Conservation (phyloP, 352 stramenopile genomes). For the Phytophthora lateralis region DNA sequence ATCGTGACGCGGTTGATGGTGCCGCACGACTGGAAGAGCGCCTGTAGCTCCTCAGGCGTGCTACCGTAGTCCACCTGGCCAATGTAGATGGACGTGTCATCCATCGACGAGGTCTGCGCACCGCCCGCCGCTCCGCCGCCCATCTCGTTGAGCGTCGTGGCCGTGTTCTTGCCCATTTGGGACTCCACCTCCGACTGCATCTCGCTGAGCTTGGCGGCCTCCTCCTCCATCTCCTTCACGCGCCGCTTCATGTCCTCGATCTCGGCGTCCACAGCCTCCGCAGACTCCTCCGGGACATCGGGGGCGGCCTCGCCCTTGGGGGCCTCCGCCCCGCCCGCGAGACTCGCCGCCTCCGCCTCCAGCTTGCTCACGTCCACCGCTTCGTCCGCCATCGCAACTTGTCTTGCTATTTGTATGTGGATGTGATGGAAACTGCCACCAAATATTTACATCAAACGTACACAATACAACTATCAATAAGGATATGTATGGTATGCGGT, state of each 20-base stretch:
- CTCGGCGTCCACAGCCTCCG: constrained; percentile 62
- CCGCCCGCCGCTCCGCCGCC: constrained; percentile 26
- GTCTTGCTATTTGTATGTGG: constrained; percentile 34
- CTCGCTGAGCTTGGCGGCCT: constrained; percentile 81
- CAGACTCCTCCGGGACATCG: constrained; percentile 28
- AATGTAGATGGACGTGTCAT: constrained; percentile 93
- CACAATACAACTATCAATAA: neutral
- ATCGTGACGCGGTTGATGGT: constrained; percentile 98
- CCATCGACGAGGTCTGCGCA: constrained; percentile 48
- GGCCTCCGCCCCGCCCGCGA: constrained; percentile 32
- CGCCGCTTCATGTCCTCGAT: constrained; percentile 88
- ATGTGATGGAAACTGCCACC: neutral
- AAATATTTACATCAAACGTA: neutral
- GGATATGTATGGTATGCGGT: neutral
- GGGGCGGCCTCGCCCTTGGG: constrained; percentile 15
- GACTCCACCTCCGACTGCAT: constrained; percentile 86
- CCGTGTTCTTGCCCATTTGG: constrained; percentile 76
- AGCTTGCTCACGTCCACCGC: constrained; percentile 58
- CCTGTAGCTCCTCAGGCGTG: constrained; percentile 95
- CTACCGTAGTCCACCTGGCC: constrained; percentile 97
- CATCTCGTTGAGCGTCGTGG: constrained; percentile 49
- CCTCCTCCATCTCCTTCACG: constrained; percentile 84
- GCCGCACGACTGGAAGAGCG: constrained; percentile 96
- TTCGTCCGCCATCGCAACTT: constrained; percentile 41
- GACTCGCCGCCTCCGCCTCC: constrained; percentile 51